Conservation (phyloP, 805 yeast genomes). For the Kluyveromyces siamensis region DNA sequence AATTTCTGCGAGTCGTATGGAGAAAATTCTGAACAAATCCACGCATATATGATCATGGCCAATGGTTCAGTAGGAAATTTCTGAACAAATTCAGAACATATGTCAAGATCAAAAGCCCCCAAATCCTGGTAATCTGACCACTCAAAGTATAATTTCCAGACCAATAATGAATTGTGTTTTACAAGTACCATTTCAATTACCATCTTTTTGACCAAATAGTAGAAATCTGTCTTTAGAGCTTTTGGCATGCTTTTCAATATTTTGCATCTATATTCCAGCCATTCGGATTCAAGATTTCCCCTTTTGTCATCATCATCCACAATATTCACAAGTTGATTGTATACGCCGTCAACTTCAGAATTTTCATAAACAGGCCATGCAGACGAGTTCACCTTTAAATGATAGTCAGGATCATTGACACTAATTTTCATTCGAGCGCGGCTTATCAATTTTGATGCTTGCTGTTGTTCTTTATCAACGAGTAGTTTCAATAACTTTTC, state of each 20-base stretch:
- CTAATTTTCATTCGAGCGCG: constrained; percentile 44
- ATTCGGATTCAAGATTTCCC: constrained; percentile 47
- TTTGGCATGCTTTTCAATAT: constrained; percentile 45
- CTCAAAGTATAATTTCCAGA: constrained; percentile 70
- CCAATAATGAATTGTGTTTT: constrained; percentile 46
- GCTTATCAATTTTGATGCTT: constrained; percentile 34
- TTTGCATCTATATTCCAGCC: constrained; percentile 47
- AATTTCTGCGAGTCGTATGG: constrained; percentile 38
- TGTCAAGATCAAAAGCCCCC: constrained; percentile 37
- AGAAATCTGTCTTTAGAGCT: constrained; percentile 31
- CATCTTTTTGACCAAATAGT: constrained; percentile 41
- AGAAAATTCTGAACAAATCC: constrained; percentile 57
- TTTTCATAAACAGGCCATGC: constrained; percentile 39
- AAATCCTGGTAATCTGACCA: constrained; percentile 55
- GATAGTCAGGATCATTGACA: constrained; percentile 33
- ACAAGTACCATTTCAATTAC: constrained; percentile 68
- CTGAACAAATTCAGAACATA: constrained; percentile 43
- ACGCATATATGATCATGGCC: constrained; percentile 54
- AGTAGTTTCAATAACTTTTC: constrained; percentile 35
- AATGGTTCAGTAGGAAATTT: constrained; percentile 54
- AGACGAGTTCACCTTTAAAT: constrained; percentile 30
- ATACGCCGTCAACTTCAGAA: constrained; percentile 46
- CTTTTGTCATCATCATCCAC: constrained; percentile 56
- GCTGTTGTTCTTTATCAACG: constrained; percentile 32
- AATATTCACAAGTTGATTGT: constrained; percentile 46